Conservation (phyloP, 2,329 filamentous ascomycete species). For the Monosporascus sp. region DNA sequence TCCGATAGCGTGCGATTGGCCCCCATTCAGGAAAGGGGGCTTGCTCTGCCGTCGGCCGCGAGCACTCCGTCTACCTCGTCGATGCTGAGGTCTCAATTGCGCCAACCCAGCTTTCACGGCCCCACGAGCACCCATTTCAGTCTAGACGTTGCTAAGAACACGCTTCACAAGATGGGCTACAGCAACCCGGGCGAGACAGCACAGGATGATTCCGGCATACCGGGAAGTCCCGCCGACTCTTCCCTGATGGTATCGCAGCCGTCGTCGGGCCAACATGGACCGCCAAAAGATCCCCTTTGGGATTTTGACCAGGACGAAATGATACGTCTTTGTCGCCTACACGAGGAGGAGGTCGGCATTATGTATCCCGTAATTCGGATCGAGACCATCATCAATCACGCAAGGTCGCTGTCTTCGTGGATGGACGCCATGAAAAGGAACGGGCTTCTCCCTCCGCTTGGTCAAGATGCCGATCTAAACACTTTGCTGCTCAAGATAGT, state of each 20-base stretch:
- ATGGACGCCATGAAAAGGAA: conserved; percentile 51
- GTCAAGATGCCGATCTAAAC: conserved; percentile 36
- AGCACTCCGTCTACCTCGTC: conserved; percentile 38
- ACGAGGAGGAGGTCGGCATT: conserved; percentile 84
- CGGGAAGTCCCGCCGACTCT: conserved; percentile 28
- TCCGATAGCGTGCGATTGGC: conserved; percentile 43
- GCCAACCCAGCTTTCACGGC: conserved; percentile 67
- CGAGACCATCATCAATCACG: conserved; percentile 63
- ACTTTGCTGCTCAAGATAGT: conserved; percentile 77
- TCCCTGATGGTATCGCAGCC: conserved; percentile 25
- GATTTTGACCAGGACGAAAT: conserved; percentile 74
- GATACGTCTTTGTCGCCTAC: conserved; percentile 68
- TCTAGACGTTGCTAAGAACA: conserved; percentile 80
- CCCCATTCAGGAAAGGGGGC: conserved; percentile 37
- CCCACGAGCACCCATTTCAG: conserved; percentile 83
- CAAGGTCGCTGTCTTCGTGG: conserved; percentile 64
- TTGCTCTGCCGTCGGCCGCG: conserved; percentile 31
- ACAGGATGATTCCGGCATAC: conserved; percentile 51
- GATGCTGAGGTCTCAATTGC: conserved; percentile 44
- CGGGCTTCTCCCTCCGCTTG: conserved; percentile 23
- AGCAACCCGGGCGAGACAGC: conserved; percentile 55
- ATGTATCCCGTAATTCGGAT: conserved; percentile 89
- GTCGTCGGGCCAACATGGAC: conserved; percentile 30
- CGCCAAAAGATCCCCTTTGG: conserved; percentile 68
- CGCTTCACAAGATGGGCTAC: conserved; percentile 86